Evolutionary conservation across 2,329 filamentous ascomycete species (phyloP).

Genomic region (Ascochyta rabiei): DNA sequence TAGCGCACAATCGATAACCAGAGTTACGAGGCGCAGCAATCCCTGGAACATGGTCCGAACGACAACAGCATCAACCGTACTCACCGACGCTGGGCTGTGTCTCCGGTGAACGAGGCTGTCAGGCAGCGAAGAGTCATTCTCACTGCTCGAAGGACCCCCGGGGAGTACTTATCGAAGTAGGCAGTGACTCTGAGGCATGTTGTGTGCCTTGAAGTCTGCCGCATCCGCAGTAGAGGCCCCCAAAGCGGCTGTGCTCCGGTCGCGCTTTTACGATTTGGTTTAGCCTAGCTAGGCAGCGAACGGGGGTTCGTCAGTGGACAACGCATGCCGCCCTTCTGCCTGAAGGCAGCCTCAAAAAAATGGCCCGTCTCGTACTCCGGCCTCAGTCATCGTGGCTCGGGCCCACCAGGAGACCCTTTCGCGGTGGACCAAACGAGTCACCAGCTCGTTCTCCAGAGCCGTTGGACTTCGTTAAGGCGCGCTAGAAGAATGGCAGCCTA

Average conservation of each 20-base stretch:
- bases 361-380: slow-evolving; percentile 31
- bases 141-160: slow-evolving; percentile 28
- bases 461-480: slow-evolving; percentile 29
- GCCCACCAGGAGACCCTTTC: slow-evolving; percentile 22
- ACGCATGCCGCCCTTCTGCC: slow-evolving; percentile 32
- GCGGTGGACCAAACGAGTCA: slow-evolving; percentile 41
- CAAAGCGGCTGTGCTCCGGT: slow-evolving; percentile 37
- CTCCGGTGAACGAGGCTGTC: slow-evolving; percentile 34
- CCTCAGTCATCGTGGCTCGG: slow-evolving; percentile 33
- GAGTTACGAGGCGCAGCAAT: slow-evolving; percentile 30
- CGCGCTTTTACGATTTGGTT: slow-evolving; percentile 23
- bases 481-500: slow-evolving; percentile 39
- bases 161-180: slow-evolving; percentile 37
- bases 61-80: slow-evolving; percentile 16
- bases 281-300: slow-evolving; percentile 41
- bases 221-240: slow-evolving; percentile 22
- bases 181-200: slow-evolving; percentile 13
- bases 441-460: slow-evolving; percentile 23
- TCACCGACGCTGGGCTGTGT: slow-evolving; percentile 36
- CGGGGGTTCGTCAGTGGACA: slow-evolving; percentile 28
- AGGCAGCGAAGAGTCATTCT: slow-evolving; percentile 25
- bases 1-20: background rate
- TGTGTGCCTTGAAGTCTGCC: slow-evolving; percentile 40
- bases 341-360: slow-evolving; percentile 24
- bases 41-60: slow-evolving; percentile 11